Base-by-base conservation (phyloP, 2,329 filamentous ascomycete genomes). In the Arthroderma uncinatum region DNA sequence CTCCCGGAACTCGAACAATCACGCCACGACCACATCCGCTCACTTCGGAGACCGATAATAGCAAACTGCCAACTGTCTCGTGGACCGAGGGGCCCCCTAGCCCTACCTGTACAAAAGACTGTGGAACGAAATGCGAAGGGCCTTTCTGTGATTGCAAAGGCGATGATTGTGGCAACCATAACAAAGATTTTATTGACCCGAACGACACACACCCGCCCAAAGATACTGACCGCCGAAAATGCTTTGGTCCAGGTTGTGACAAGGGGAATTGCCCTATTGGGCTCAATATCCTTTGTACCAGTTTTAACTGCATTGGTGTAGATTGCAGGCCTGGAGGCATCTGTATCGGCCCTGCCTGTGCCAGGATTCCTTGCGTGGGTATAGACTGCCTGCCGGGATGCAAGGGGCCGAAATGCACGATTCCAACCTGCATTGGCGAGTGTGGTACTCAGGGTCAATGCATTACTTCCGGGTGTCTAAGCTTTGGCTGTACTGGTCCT, bases 121-220 rank as follows among this genome's bases (percentile, higher is more conserved):
- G 56, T 25, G 56, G 56, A 25, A 57, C 10, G 30, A 57, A 57
- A 23, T 57, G 56, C 28, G 23, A 47, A 34, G 40, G 16, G 19
- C 40, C 42, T 16, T 57, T 48, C 37, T 40, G 53, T 21, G 37
- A 53, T 14, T 50, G 36, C 12, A 53, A 50, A n/a, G 47, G n/a
- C 2, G 25, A 53, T 19, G 50, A 54, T 23, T 57, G 56, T 37
- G 28, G 16, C n/a, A 50, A 47, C n/a, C 14, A 30, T 34, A 23
- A 23, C 8, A 39, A 40, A 16, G 56, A 57, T 40, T 57, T 57
- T 19, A 53, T 53, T 16, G 56, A 57, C 30, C 36, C 50, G 23
- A 57, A 47, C 36, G 56, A 57, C 16, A 21, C 37, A 23, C 34
- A 54, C 14, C 40, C 47, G 19, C 23, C 50, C 14, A 47, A 21